phyloP scores from a whole-genome alignment of 495 filamentous ascomycete species.

The Haplographium delicatum region DNA sequence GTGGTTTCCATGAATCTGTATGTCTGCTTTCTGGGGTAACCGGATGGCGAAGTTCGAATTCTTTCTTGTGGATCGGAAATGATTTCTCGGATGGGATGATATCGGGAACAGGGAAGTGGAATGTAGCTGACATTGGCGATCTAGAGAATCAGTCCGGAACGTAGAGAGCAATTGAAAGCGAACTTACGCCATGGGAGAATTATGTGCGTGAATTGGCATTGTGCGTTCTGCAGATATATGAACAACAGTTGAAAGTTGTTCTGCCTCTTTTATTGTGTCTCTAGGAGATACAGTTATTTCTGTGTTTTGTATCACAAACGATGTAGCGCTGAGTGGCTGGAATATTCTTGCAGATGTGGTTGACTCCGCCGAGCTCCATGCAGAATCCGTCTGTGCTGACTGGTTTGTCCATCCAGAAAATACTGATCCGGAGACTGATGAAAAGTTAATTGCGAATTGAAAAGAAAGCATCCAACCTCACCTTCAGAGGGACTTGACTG shows the following conservation, averaged over 20 bases:
- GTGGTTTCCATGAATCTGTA: constrained; percentile 38
- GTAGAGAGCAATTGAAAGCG: background rate
- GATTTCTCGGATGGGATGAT: background rate
- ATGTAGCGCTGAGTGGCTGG: constrained; percentile 33
- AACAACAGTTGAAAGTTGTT: constrained; percentile 30
- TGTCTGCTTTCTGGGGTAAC: constrained; percentile 3
- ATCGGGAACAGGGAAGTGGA: constrained; percentile 11
- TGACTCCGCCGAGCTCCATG: constrained; percentile 22
- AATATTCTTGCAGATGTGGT: constrained; percentile 1
- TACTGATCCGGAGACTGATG: constrained; percentile 29
- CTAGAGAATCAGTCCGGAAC: background rate
- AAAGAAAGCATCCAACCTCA: constrained; percentile 1
- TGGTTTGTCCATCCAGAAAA: constrained; percentile 36
- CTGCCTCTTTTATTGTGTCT: constrained; percentile 25
- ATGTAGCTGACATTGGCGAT: background rate
- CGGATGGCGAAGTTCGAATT: background rate
- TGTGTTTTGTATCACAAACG: constrained; percentile 33
- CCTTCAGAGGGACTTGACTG: constrained; percentile 16
- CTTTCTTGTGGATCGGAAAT: background rate
- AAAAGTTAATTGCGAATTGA: background rate
- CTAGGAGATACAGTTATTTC: constrained; percentile 31
- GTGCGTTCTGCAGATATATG: constrained; percentile 31
- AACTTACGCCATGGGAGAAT: constrained; percentile 9
- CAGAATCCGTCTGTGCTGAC: constrained; percentile 30
- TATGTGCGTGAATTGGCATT: constrained; percentile 10